Evolutionary conservation across 495 filamentous ascomycete genomes (phyloP).

Genomic region (Aspergillus nanangensis): DNA sequence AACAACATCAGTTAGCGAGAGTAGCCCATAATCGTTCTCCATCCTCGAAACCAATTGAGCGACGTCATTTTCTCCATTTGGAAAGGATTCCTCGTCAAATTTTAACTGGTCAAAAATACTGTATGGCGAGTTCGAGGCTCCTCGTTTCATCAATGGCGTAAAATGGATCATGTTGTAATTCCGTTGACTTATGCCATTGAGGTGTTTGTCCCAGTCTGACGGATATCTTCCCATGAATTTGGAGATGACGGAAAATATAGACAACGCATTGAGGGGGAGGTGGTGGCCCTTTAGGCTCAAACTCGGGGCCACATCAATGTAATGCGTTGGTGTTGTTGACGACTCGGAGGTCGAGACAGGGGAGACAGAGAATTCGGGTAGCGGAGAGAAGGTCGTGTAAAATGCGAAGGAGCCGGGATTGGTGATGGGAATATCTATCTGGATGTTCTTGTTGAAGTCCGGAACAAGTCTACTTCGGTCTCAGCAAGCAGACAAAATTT

Average conservation of each 20-base stretch:
- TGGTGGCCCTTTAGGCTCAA: slow-evolving; percentile 64
- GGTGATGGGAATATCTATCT: slow-evolving; percentile 82
- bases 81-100: slow-evolving; percentile 81
- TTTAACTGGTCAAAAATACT: slow-evolving; percentile 88
- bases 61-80: slow-evolving; percentile 82
- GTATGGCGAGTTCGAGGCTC: slow-evolving; percentile 92
- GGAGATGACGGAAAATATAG: slow-evolving; percentile 89
- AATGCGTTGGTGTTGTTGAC: slow-evolving; percentile 69
- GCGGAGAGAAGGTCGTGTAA: slow-evolving; percentile 87
- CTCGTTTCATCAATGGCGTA: slow-evolving; percentile 85
- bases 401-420: slow-evolving; percentile 90
- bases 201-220: slow-evolving; percentile 80
- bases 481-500: slow-evolving; percentile 16
- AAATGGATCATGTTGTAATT: slow-evolving; percentile 99
- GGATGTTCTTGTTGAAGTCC: slow-evolving; percentile 85
- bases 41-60: slow-evolving; percentile 70
- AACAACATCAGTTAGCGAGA: slow-evolving; percentile 93
- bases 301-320: slow-evolving; percentile 89
- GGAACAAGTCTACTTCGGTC: slow-evolving; percentile 63
- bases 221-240: slow-evolving; percentile 97
- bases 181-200: slow-evolving; percentile 77
- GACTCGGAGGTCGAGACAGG: slow-evolving; percentile 46
- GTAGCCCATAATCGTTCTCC: slow-evolving; percentile 76
- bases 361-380: slow-evolving; percentile 69
- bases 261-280: slow-evolving; percentile 79